A percentile compares a stretch with the other conserved stretches of the same genome.
Evolutionary conservation across 78 protist genomes (phyloP).

Genomic region (Cavenderia fasciculata): DNA sequence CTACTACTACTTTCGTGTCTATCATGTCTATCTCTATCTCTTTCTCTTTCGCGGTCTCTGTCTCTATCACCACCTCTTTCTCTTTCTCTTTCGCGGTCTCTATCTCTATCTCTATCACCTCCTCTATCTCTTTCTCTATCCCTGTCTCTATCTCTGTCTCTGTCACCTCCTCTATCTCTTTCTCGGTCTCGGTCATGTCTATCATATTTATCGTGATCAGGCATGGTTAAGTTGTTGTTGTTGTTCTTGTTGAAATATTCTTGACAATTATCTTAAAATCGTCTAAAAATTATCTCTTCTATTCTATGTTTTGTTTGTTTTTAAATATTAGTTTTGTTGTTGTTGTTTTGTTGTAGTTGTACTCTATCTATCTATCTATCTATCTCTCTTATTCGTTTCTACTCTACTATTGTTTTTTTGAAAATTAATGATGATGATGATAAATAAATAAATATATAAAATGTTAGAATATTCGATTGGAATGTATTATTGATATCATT

Average conservation of each 20-base stretch:
- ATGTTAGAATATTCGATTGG: no score
- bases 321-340: no score
- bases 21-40: slow-evolving; percentile 41
- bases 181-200: not conserved
- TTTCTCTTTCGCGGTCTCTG: not conserved
- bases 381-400: no score
- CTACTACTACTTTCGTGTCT: not conserved
- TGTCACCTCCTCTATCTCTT: slow-evolving; percentile 11
- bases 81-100: slow-evolving; percentile 1
- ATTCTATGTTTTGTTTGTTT: no score
- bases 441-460: no score
- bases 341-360: no score
- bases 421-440: not conserved
- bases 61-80: not conserved
- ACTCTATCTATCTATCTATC: no score
- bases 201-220: slow-evolving; percentile 10
- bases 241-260: not conserved
- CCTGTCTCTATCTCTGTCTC: slow-evolving; percentile 1
- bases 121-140: slow-evolving; percentile 8
- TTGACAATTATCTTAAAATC: no score
- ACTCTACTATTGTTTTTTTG: no score
- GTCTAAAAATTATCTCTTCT: no score
- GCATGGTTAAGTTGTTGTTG: not conserved
- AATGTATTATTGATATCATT: no score
- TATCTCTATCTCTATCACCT: slow-evolving; percentile 19